Base-by-base conservation (phyloP, 78 protist genomes). In the Dictyostelium intermedium region DNA sequence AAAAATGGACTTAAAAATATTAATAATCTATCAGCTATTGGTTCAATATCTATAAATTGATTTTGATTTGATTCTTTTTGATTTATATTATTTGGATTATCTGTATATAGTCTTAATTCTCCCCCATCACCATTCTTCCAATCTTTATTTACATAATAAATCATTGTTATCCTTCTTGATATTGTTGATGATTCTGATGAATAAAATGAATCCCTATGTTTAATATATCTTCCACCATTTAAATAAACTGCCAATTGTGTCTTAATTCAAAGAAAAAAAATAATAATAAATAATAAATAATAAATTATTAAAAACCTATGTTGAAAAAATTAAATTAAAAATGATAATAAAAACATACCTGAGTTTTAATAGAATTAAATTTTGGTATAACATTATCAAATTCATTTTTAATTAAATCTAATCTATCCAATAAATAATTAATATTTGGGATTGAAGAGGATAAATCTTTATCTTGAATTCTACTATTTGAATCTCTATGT, bases 121-220 rank as follows among this genome's bases (percentile, higher is more conserved):
- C 94, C 94, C 32, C 85, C 94, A 89, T 89, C 94, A 25, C 77
- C 78, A 32, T 80, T 20, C 27, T 78, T 89, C 85, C 87, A 89
- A 43, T 80, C 43, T 41, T 32, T 45, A 66, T 89, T 89, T 6
- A 43, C 43, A 80, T 89, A 89, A 81, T 89, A 89, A n/a, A 89
- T 89, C 39, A 80, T 53, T 35, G 94, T 89, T 2, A 89, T 89
- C 37, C 79, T 78, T 82, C 86, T 82, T 25, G 69, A 41, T 34
- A 72, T 2, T 30, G 25, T 77, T 47, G 37, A 45, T 10, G 45
- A 32, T 35, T 78, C 94, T 41, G 74, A 47, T 41, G 82, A 77
- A 77, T 41, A 77, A 45, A 89, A 89, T 13, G 94, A 89, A 43
- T 89, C 94, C 37, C 74, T 80, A 47, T 89, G 94, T 69, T 89